These are phyloP conservation scores for Clavariopsis aquatica DNA, from an alignment of 495 filamentous ascomycete species.

Conservation along the genomic window DNA sequence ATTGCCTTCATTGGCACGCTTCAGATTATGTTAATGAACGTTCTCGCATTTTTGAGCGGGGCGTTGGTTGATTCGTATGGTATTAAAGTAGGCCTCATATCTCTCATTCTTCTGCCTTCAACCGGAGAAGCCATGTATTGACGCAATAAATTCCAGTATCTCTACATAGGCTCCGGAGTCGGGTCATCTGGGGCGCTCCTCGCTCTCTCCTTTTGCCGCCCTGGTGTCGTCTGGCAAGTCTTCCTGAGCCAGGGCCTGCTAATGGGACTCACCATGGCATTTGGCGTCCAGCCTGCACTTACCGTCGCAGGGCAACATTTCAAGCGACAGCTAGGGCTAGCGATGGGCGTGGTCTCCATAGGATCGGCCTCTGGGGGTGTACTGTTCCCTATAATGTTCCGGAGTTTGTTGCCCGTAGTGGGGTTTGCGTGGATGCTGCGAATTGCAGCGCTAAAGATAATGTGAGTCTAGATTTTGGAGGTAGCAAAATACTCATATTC, in stretches of 20 bases:
- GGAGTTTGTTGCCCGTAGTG: background rate
- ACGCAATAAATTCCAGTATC: background rate
- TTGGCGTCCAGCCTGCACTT: conserved; percentile 23
- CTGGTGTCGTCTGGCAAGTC: conserved; percentile 8
- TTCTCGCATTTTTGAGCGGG: background rate
- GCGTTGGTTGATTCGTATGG: conserved; percentile 16
- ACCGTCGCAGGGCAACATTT: conserved; percentile 23
- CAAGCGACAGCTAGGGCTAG: conserved; percentile 2
- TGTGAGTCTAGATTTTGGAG: conserved; percentile 13
- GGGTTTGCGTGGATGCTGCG: conserved; percentile 20
- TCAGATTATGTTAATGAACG: conserved; percentile 19
- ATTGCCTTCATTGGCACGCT: conserved; percentile 26
- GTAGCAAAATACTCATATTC: background rate
- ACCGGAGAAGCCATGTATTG: too few species aligned
- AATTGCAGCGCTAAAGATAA: conserved; percentile 9
- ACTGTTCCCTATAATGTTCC: conserved; percentile 18
- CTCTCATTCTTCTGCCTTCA: background rate
- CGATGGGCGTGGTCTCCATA: conserved; percentile 9
- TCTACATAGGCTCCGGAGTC: conserved; percentile 8
- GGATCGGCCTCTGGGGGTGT: conserved; percentile 7
- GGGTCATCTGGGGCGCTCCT: conserved; percentile 3
- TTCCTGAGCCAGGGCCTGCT: conserved; percentile 23
- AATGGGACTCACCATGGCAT: conserved; percentile 13
- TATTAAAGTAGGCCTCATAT: background rate
- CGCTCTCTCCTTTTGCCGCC: conserved; percentile 10